phyloP scores from a whole-genome alignment of 768 basidiomycete species.

The Rhodotorula kratochvilovae region DNA sequence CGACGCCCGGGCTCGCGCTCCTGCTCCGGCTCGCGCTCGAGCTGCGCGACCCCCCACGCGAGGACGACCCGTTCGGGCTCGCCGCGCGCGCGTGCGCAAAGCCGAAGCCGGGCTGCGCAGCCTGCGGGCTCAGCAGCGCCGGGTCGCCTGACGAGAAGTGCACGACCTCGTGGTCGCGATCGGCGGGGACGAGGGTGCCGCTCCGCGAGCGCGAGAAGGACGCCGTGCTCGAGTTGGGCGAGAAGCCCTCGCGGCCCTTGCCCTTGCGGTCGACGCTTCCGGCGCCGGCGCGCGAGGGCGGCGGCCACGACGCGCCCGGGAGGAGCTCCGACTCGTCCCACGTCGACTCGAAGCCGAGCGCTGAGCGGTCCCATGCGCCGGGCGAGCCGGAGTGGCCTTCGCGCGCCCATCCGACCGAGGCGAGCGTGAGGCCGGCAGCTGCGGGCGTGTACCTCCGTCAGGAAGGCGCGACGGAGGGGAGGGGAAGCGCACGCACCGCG shows the following conservation, averaged over 20 bases:
- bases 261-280: constrained; percentile 14
- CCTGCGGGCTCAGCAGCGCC: constrained; percentile 5
- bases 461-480: background rate
- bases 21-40: background rate
- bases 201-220: background rate
- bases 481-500: constrained; percentile 25
- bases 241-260: constrained; percentile 5
- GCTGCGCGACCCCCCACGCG: too few species aligned
- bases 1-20: background rate
- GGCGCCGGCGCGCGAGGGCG: background rate
- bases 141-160: background rate
- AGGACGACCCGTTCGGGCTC: background rate
- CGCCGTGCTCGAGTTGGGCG: background rate
- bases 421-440: constrained; percentile 38
- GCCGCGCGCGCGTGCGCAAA: constrained; percentile 9
- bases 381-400: constrained; percentile 30
- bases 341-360: constrained; percentile 38
- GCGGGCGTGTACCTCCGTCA: background rate
- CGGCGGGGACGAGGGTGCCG: background rate
- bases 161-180: background rate
- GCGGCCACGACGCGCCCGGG: constrained; percentile 9
- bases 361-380: constrained; percentile 37
- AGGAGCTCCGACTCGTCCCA: constrained; percentile 33
- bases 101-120: background rate
- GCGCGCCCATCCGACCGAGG: constrained; percentile 41